Conservation (phyloP, 192 early-diverging fungal species). For the Coemansia asiatica region DNA sequence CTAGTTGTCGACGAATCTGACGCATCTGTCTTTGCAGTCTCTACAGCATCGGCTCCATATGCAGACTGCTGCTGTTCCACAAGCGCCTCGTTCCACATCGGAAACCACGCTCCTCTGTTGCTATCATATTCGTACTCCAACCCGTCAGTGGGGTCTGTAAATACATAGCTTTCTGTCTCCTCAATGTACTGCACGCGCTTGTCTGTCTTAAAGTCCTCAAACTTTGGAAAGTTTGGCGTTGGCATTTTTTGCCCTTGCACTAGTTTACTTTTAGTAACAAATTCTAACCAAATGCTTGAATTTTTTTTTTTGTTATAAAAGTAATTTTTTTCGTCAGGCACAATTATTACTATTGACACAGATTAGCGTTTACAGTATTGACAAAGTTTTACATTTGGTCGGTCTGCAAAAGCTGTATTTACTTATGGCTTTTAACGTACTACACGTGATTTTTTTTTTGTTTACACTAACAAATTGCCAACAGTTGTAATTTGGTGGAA, state of each 20-base stretch:
- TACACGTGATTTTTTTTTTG: background rate
- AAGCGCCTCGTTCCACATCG: conserved; percentile 60
- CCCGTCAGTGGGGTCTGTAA: conserved; percentile 69
- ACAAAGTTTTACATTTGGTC: too few species aligned
- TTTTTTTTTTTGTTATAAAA: too few species aligned
- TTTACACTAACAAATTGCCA: background rate
- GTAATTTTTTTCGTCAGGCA: too few species aligned
- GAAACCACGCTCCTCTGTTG: conserved; percentile 84
- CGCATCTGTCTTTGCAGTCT: conserved; percentile 1
- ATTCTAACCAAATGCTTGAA: too few species aligned
- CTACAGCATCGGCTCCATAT: conserved; percentile 21
- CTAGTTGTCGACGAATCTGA: background rate
- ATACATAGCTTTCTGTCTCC: conserved; percentile 76
- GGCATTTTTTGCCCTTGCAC: conserved; percentile 5
- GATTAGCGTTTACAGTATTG: too few species aligned
- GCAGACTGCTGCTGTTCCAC: conserved; percentile 51
- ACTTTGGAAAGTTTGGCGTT: conserved; percentile 38
- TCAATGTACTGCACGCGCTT: conserved; percentile 63
- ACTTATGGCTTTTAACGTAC: background rate
- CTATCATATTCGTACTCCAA: conserved; percentile 84
- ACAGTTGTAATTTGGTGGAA: background rate
- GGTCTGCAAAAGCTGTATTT: too few species aligned
- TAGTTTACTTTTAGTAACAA: background rate
- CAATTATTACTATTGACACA: too few species aligned
- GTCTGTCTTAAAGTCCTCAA: conserved; percentile 56